Evolutionary conservation across 352 stramenopile species (phyloP), one percentile per base, ranked within the genome.

Genomic region (Aphanomyces invadans): DNA sequence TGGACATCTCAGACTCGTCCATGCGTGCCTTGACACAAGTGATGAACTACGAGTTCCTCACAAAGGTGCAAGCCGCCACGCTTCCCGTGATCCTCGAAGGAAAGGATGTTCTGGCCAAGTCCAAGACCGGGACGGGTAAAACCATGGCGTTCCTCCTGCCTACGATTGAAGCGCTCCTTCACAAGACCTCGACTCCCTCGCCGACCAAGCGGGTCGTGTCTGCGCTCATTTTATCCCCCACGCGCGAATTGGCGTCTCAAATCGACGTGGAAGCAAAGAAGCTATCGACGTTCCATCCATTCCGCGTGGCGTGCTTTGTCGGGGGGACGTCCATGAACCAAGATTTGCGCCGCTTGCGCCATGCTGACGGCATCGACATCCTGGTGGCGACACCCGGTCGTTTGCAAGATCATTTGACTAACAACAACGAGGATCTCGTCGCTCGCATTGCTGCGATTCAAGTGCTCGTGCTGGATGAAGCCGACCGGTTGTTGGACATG

Each of bases 401-500:
- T 69, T 79, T 99, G 19, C 73, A 97, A 15, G 97, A 99, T 81
- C 96, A 98, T 72, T 75, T 99, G 33, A 82, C 92, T 66, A 96
- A 98, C 70, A 76, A 89, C 73, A 95, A 91, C 15, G 93, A 87
- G 25, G 79, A 81, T 28, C 94, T 98, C 55, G 76, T 78, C 2
- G 46, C 53, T 33, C 76, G 76, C 26, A 46, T 89, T 12, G 70
- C 72, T 38, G 78, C 90, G 66, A 44, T 77, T 9, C 39, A 73
- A 25, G 46, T 71, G 36, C 72, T 96, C 32, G 78, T 96, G 65
- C 74, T 99, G 45, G 96, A 99, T 72, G 97, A 99, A 83, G 94
- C 90, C 2, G 97, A 99, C 73, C 87, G 95, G 15, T 77, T 99
- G 25, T 72, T 98, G 21, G 96, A 99, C 75, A 97, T 98, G 86